Evolutionary conservation across 2,329 filamentous ascomycete genomes (phyloP).

Genomic region (Herpotrichia juniperi): DNA sequence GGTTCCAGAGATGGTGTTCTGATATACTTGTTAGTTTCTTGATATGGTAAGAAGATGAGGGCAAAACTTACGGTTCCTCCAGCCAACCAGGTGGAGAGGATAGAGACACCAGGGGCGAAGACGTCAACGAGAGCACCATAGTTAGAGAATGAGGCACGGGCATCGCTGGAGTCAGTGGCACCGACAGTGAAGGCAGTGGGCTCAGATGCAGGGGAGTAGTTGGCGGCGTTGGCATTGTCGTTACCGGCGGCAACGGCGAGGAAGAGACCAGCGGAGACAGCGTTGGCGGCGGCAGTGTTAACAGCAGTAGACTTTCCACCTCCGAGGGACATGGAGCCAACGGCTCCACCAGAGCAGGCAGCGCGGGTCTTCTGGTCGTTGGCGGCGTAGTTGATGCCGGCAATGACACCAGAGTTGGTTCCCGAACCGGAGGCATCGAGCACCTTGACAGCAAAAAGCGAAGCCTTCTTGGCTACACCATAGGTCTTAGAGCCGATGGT

Average conservation of each 20-base stretch:
- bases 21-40: conserved; percentile 32
- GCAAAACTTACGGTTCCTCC: conserved; percentile 39
- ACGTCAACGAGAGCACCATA: conserved; percentile 46
- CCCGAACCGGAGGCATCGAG: conserved; percentile 46
- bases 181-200: conserved; percentile 47
- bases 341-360: conserved; percentile 41
- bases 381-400: conserved; percentile 46
- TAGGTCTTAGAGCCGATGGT: conserved; percentile 46
- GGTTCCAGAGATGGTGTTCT: conserved; percentile 65
- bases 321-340: conserved; percentile 50
- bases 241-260: conserved; percentile 50
- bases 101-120: conserved; percentile 48
- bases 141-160: conserved; percentile 47
- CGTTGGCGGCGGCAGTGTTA: conserved; percentile 46
- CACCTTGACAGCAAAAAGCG: conserved; percentile 49
- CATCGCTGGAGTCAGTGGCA: conserved; percentile 46
- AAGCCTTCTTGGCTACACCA: conserved; percentile 47
- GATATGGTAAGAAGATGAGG: neutral
- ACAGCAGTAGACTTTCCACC: conserved; percentile 43
- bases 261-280: conserved; percentile 46
- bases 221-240: conserved; percentile 35
- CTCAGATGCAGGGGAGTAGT: conserved; percentile 47
- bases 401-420: conserved; percentile 47
- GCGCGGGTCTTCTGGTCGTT: conserved; percentile 39
- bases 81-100: conserved; percentile 56